Conservation (phyloP, 768 basidiomycete species). For the Paxillus ammoniavirescens region DNA sequence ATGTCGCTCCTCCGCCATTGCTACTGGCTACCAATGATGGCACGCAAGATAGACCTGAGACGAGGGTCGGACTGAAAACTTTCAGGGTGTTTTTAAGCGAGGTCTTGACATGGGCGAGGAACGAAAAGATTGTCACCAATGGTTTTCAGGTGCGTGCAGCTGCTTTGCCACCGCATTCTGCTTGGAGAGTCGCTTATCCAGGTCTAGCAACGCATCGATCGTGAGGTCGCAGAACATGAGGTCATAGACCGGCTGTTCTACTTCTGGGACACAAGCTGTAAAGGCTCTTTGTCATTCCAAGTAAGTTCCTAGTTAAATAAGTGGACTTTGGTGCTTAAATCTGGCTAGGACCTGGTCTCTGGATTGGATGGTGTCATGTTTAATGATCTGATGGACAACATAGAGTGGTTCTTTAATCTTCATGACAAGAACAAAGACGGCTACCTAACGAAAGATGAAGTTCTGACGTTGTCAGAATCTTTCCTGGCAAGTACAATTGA, state of each 20-base stretch:
- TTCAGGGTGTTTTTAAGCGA: conserved; percentile 91
- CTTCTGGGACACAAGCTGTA: conserved; percentile 85
- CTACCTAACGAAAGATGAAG: conserved; percentile 93
- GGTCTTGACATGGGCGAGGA: conserved; percentile 92
- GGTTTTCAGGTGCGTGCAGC: conserved; percentile 70
- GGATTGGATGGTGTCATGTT: conserved; percentile 92
- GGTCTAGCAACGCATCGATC: conserved; percentile 77
- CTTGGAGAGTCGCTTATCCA: conserved; percentile 3
- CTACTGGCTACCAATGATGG: conserved; percentile 58
- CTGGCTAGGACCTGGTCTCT: conserved; percentile 73
- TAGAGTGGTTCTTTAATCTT: conserved; percentile 97
- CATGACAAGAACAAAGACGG: conserved; percentile 98
- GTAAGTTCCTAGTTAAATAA: conserved; percentile 35
- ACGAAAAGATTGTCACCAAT: conserved; percentile 90
- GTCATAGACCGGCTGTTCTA: conserved; percentile 91
- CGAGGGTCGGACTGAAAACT: conserved; percentile 79
- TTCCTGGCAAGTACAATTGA: conserved; percentile 57
- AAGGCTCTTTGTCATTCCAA: conserved; percentile 88
- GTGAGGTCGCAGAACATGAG: conserved; percentile 93
- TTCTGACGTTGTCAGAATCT: conserved; percentile 91
- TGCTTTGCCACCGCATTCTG: neutral
- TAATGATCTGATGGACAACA: conserved; percentile 97
- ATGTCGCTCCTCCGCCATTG: conserved; percentile 44
- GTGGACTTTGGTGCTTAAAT: conserved; percentile 4
- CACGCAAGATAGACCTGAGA: conserved; percentile 79